phyloP scores from a whole-genome alignment of 2,329 filamentous ascomycete species.

The Ambrosiella cleistominuta region DNA sequence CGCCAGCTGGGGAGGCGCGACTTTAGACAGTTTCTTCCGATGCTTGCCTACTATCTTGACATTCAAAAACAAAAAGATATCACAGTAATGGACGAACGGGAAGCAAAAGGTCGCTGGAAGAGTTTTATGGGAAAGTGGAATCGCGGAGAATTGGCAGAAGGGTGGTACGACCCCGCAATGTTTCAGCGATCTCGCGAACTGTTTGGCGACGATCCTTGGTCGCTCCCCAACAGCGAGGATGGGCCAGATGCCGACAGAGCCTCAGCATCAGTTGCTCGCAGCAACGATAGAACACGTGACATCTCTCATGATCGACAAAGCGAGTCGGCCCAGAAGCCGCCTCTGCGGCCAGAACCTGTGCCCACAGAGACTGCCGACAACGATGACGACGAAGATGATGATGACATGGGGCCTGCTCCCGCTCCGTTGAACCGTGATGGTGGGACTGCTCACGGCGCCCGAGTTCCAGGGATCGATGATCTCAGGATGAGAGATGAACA shows the following conservation, averaged over 20 bases:
- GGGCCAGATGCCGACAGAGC: neutral
- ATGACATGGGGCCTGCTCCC: constrained; percentile 10
- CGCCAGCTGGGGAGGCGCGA: constrained; percentile 51
- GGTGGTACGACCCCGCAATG: constrained; percentile 79
- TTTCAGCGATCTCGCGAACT: constrained; percentile 22
- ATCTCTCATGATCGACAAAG: neutral
- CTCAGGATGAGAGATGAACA: constrained; percentile 44
- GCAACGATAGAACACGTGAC: neutral
- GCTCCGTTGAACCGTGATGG: constrained; percentile 20
- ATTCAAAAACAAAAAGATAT: constrained; percentile 67
- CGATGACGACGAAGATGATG: constrained; percentile 1
- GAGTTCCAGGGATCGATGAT: constrained; percentile 58
- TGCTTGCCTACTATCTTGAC: constrained; percentile 74
- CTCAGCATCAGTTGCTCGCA: neutral
- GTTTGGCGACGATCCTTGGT: constrained; percentile 2
- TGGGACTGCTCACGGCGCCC: constrained; percentile 30
- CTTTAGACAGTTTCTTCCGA: constrained; percentile 43
- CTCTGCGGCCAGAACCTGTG: neutral
- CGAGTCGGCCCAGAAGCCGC: neutral
- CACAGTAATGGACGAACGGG: constrained; percentile 52
- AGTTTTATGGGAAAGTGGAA: constrained; percentile 91
- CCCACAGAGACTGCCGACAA: constrained; percentile 3
- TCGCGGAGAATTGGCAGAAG: constrained; percentile 64
- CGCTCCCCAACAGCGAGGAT: constrained; percentile 2
- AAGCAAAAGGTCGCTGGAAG: constrained; percentile 76